Evolutionary conservation across 306 rosid genomes (phyloP).

Genomic region (Vigna hirtella): DNA sequence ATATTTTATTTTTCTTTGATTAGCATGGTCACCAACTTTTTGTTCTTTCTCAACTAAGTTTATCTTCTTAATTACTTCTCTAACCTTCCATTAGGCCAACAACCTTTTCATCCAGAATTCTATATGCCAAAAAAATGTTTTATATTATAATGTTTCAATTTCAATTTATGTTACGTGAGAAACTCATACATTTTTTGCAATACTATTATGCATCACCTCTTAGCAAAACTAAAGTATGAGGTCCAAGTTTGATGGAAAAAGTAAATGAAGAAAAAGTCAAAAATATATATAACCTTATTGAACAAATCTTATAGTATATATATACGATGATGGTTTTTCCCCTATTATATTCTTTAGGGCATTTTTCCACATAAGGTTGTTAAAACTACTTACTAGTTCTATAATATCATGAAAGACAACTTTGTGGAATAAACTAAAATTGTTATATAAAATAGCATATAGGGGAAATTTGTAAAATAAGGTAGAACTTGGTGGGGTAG

Average conservation of each 20-base stretch:
- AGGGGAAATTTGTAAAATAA: conserved; percentile 1
- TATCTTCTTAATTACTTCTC: background rate
- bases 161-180: background rate
- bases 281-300: background rate
- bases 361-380: too few relatives aligned
- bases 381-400: too few relatives aligned
- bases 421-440: too few relatives aligned
- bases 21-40: conserved; percentile 9
- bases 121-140: background rate
- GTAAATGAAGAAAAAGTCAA: background rate
- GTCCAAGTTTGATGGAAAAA: background rate
- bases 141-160: background rate
- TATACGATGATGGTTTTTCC: too few relatives aligned
- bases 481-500: conserved; percentile 27
- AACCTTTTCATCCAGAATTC: background rate
- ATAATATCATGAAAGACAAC: too few relatives aligned
- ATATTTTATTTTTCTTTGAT: background rate
- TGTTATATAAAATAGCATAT: background rate
- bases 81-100: conserved; percentile 23
- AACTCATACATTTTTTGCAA: background rate
- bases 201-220: background rate
- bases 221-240: background rate
- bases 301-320: background rate
- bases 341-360: too few relatives aligned
- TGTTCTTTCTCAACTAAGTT: conserved; percentile 7